A percentile compares a stretch with the other conserved stretches of the same genome.
Evolutionary conservation across 2,329 filamentous ascomycete genomes (phyloP).

Genomic region (Cladobotryum mycophilum): DNA sequence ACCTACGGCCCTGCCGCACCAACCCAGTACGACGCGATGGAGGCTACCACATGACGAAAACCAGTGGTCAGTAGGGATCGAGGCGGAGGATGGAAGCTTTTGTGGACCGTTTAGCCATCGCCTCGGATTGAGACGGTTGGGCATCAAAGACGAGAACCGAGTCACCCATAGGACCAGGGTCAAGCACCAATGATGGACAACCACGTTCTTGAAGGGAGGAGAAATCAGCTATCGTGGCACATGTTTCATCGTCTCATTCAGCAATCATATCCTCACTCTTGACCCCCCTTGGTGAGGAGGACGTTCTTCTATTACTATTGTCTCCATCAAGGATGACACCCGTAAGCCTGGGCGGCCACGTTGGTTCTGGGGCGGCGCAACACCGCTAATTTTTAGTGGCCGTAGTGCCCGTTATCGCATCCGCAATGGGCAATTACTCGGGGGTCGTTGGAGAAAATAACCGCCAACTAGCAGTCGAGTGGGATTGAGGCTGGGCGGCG

Average conservation of each 20-base stretch:
- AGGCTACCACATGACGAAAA: too few species aligned
- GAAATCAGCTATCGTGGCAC: background rate
- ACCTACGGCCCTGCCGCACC: too few species aligned
- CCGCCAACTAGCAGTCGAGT: too few species aligned
- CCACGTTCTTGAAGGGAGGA: constrained; percentile 9
- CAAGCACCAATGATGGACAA: constrained; percentile 11
- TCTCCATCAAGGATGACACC: constrained; percentile 3
- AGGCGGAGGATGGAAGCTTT: background rate
- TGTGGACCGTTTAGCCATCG: background rate
- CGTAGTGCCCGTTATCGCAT: background rate
- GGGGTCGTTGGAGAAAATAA: too few species aligned
- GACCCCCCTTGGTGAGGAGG: too few species aligned
- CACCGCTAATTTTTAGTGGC: too few species aligned
- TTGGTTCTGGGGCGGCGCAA: background rate
- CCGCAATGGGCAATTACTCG: background rate
- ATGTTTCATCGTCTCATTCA: background rate
- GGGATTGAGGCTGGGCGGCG: too few species aligned
- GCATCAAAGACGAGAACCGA: constrained; percentile 17
- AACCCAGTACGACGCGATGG: too few species aligned
- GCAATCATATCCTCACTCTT: background rate
- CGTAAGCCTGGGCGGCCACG: constrained; percentile 5
- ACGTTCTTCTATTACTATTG: background rate
- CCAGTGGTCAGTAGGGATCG: background rate
- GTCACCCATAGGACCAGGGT: background rate
- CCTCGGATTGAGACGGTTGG: constrained; percentile 13